Evolutionary conservation across 176 grass and related monocot species (phyloP), one percentile per base, ranked within the genome.

Genomic region (Eleusine indica): DNA sequence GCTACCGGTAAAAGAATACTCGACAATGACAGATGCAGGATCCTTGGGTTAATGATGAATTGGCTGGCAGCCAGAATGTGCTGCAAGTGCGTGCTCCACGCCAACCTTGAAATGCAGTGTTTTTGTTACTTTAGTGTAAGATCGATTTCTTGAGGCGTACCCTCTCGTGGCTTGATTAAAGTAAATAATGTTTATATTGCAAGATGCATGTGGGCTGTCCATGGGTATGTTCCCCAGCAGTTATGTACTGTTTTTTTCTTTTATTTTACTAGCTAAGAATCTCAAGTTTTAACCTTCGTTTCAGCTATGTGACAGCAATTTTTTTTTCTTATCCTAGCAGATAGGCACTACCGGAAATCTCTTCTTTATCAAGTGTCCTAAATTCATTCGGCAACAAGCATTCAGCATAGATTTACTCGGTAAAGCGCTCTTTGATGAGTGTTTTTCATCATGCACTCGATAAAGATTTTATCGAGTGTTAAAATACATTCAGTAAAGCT

Each of bases 201-300:
- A 81, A 81, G 77, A 11, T 81, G 40, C 77, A 81, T 68, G 81
- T 76, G 73, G 82, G 22, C 46, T 56, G 72, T 37, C 62, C 21
- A 22, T 42, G n/a, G 67, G 43, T 35, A 21, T 56, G 84, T 60
- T 68, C 29, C 70, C 46, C 16, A 18, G 4, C 49, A 82, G 5
- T 44, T 21, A 12, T 63, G 60, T 29, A 63, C n/a, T 2, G 18
- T 60, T 22, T 19, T 56, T 4, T 4, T 25, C 25, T 61, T 61
- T 10, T 22, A 10, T 61, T 61, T 11, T 10, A 2, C 0, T 0
- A 25, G 9, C 10, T 28, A 60, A 21, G 56, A 22, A 9, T 60
- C 7, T 22, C 22, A 58, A 58, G 7, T 22, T 60, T 7, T 9
- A 19, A 56, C 53, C 53, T 60, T 6, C 56, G 9, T 60, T 60